Percentiles rank a stretch among this genome's conserved stretches.
Evolutionary conservation across 768 basidiomycete genomes (phyloP).

Genomic region (Cubamyces sp.): DNA sequence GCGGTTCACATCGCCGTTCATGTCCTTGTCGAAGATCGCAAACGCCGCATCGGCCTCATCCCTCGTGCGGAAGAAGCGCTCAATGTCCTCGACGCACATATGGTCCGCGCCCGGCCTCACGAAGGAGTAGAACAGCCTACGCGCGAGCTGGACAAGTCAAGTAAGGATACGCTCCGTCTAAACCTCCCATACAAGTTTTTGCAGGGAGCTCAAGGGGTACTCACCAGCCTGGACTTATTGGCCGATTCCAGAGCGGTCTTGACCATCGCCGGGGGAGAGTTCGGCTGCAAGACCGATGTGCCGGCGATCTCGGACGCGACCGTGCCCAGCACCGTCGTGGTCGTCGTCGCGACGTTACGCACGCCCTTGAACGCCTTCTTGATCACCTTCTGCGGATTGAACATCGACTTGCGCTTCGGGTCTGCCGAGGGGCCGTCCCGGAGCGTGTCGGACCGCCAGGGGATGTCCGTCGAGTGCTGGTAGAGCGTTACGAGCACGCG

Average conservation of each 20-base stretch:
- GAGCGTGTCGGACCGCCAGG: constrained; percentile 68
- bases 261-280: constrained; percentile 82
- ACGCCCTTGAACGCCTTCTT: constrained; percentile 75
- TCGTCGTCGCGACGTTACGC: constrained; percentile 73
- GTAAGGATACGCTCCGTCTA: neutral
- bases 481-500: constrained; percentile 75
- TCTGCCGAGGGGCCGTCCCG: constrained; percentile 38
- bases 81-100: constrained; percentile 70
- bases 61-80: constrained; percentile 63
- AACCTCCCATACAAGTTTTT: neutral
- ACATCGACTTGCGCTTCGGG: constrained; percentile 39
- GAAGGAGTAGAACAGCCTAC: constrained; percentile 87
- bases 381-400: constrained; percentile 65
- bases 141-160: constrained; percentile 60
- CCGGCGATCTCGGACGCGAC: constrained; percentile 65
- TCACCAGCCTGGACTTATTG: constrained; percentile 75
- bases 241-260: constrained; percentile 77
- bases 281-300: constrained; percentile 82
- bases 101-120: constrained; percentile 59
- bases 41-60: constrained; percentile 75
- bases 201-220: constrained; percentile 10
- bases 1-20: constrained; percentile 70
- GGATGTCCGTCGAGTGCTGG: constrained; percentile 73
- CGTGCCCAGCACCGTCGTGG: constrained; percentile 73
- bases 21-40: constrained; percentile 68